These are phyloP conservation scores for Beauveria rudraprayagi DNA, from an alignment of 2,329 filamentous ascomycete genomes.

Conservation along the genomic window DNA sequence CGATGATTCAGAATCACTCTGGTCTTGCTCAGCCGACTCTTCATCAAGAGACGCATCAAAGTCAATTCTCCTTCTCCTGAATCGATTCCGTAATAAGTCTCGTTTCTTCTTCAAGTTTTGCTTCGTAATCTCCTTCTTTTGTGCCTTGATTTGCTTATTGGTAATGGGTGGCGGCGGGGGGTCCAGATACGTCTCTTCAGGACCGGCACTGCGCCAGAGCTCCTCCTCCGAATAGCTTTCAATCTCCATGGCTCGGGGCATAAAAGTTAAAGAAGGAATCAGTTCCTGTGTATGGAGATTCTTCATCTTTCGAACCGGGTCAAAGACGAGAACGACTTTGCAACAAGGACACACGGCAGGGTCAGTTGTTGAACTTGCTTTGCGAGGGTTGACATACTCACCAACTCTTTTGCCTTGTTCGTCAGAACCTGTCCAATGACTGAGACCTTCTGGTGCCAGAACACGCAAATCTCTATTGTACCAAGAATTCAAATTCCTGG, in stretches of 20 bases:
- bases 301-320: conserved; percentile 18
- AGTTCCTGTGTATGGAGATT: conserved; percentile 16
- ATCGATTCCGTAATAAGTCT: neutral
- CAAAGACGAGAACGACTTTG: conserved; percentile 19
- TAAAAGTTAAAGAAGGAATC: conserved; percentile 20
- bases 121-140: conserved; percentile 14
- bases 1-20: conserved; percentile 3
- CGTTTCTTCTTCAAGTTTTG: conserved; percentile 10
- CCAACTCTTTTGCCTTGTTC: conserved; percentile 16
- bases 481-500: conserved; percentile 17
- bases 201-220: conserved; percentile 18
- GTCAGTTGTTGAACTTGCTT: neutral
- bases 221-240: conserved; percentile 22
- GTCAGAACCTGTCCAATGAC: conserved; percentile 19
- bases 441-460: conserved; percentile 20
- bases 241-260: conserved; percentile 22
- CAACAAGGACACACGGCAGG: neutral
- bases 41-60: neutral
- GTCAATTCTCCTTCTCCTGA: neutral
- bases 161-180: conserved; percentile 17
- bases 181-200: conserved; percentile 20
- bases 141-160: conserved; percentile 12
- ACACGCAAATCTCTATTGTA: conserved; percentile 21
- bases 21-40: conserved; percentile 8
- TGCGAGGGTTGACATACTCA: neutral